A percentile compares a stretch with the other conserved stretches of the same genome.
These are phyloP conservation scores for Bruguiera parviflora DNA, from an alignment of 345 rosid species.

Conservation along the genomic window DNA sequence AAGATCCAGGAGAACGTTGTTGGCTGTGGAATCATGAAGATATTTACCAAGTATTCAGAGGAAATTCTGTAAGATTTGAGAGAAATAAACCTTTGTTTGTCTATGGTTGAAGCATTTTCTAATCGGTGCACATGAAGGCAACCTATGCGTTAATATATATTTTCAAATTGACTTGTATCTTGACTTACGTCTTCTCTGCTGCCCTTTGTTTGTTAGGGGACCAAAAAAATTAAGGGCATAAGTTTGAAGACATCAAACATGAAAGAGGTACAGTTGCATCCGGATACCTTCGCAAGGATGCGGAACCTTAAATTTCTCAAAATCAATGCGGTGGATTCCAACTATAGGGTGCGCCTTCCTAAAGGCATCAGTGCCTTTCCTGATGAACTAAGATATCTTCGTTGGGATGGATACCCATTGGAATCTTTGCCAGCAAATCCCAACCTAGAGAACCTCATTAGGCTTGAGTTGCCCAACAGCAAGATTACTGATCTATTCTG, in stretches of 20 bases:
- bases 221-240: neutral
- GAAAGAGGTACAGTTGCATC: neutral
- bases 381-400: neutral
- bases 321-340: neutral
- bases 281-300: neutral
- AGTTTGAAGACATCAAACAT: neutral
- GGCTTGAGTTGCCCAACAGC: neutral
- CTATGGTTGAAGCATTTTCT: neutral
- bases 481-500: neutral
- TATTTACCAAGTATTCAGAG: neutral
- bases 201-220: neutral
- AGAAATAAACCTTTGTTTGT: neutral
- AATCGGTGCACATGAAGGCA: neutral
- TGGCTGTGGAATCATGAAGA: conserved; percentile 3
- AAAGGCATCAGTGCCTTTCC: conserved; percentile 3
- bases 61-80: neutral
- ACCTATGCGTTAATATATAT: no score
- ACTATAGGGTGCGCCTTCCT: no score
- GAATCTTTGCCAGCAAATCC: conserved; percentile 7
- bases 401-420: conserved; percentile 7
- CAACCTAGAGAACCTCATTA: conserved; percentile 1
- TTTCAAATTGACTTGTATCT: no score
- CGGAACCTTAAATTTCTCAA: neutral
- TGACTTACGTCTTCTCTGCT: neutral
- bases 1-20: neutral